Conservation (phyloP, 768 basidiomycete genomes). For the Panaeolus papilionaceus region DNA sequence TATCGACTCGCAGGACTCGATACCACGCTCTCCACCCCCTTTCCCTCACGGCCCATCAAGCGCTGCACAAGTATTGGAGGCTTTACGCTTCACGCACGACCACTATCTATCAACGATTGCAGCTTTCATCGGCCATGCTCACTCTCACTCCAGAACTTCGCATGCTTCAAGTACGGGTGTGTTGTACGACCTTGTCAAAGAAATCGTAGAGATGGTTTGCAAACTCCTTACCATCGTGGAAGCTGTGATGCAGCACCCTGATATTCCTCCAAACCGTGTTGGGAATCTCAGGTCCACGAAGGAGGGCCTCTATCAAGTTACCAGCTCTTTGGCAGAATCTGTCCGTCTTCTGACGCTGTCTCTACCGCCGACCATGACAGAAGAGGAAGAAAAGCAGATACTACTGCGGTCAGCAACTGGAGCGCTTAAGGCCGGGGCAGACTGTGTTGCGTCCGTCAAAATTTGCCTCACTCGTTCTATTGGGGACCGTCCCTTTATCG, state of each 20-base stretch:
- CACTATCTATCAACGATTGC: slow-evolving; percentile 93
- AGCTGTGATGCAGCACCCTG: slow-evolving; percentile 79
- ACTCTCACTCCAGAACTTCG: slow-evolving; percentile 87
- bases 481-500: slow-evolving; percentile 67
- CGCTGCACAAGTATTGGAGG: slow-evolving; percentile 72
- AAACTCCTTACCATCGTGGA: slow-evolving; percentile 92
- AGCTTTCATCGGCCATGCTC: slow-evolving; percentile 96
- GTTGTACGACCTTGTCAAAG: slow-evolving; percentile 93
- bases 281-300: slow-evolving; percentile 73
- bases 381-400: slow-evolving; percentile 83
- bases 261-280: slow-evolving; percentile 67
- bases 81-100: slow-evolving; percentile 86
- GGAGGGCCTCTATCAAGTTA: slow-evolving; percentile 83
- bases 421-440: slow-evolving; percentile 86
- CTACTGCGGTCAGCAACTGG: slow-evolving; percentile 87
- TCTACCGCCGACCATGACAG: slow-evolving; percentile 54
- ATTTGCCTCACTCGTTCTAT: slow-evolving; percentile 73
- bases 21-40: slow-evolving; percentile 49
- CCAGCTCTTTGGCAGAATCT: slow-evolving; percentile 86
- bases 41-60: slow-evolving; percentile 80
- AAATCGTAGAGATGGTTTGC: slow-evolving; percentile 93
- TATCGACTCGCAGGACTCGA: slow-evolving; percentile 66
- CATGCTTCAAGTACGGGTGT: slow-evolving; percentile 95
- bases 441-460: slow-evolving; percentile 88
- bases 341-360: slow-evolving; percentile 76